Conservation (phyloP, 2,329 filamentous ascomycete genomes). For the Venturia carpophila region DNA sequence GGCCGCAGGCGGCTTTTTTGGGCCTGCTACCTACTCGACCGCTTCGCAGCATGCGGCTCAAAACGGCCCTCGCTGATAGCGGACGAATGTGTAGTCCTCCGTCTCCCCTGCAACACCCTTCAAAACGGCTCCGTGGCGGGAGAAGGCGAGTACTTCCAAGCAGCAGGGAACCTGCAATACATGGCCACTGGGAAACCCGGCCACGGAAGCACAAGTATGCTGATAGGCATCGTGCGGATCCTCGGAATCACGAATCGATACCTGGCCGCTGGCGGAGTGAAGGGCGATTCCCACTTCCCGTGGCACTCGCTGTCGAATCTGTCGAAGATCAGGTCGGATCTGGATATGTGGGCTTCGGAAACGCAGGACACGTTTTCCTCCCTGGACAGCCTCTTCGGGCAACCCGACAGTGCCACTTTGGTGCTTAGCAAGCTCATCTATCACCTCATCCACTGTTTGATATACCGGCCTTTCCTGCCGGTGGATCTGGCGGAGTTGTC, state of each 20-base stretch:
- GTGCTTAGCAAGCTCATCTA: constrained; percentile 82
- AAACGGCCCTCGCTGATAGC: constrained; percentile 72
- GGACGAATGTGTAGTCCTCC: constrained; percentile 67
- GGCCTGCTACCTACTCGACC: constrained; percentile 80
- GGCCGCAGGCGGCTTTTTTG: constrained; percentile 75
- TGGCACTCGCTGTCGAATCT: constrained; percentile 82
- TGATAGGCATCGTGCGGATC: constrained; percentile 78
- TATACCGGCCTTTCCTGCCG: constrained; percentile 80
- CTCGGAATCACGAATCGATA: constrained; percentile 78
- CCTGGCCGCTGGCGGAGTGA: constrained; percentile 75
- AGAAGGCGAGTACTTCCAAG: constrained; percentile 75
- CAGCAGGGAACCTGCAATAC: constrained; percentile 68
- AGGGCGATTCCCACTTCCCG: constrained; percentile 82
- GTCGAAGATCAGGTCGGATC: constrained; percentile 75
- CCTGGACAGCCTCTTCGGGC: constrained; percentile 66
- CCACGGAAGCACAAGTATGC: constrained; percentile 69
- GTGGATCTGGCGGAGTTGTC: constrained; percentile 75
- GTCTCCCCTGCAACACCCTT: constrained; percentile 66
- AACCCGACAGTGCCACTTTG: constrained; percentile 67
- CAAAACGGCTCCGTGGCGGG: constrained; percentile 53
- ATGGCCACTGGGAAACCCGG: constrained; percentile 60
- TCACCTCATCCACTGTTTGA: constrained; percentile 76
- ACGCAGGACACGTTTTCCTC: constrained; percentile 73
- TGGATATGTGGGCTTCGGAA: constrained; percentile 77
- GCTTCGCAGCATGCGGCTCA: constrained; percentile 74